Evolutionary conservation across 441 rosid species (phyloP), one percentile per base, ranked within the genome.

Genomic region (Biscutella auriculata): DNA sequence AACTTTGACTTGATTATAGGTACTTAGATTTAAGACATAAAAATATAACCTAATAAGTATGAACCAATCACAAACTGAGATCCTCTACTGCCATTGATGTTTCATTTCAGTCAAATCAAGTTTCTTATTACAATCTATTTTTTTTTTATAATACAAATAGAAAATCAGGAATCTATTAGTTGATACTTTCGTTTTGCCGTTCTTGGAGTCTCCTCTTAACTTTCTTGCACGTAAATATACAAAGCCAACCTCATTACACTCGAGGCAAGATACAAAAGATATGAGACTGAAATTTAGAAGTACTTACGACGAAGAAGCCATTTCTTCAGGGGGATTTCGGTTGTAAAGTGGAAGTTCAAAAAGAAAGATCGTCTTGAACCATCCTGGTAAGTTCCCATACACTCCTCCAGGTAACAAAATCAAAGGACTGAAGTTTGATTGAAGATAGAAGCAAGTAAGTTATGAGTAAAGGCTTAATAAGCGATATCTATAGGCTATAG

Each of bases 321-420:
- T 80, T 56, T 80, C 93, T 8, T 58, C 80, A 44, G 94, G 87
- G 68, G 86, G 78, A 67, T 66, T 79, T 3, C 79, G 81, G 62
- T 79, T 82, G 79, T 88, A 92, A 32, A 84, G 30, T 42, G 96
- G 96, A 65, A 86, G 70, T 63, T 88, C 96, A 26, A 86, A 84
- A 68, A 86, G 77, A 61, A 82, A 76, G 12, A 58, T 59, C 11
- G 77, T 27, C 53, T 81, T 88, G 67, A 83, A 77, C 96, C 98
- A 92, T 9, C 65, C 62, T 5, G 98, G 92, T 56, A 92, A 72
- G 70, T 63, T 79, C 45, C 86, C 82, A 29, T 84, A 92, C 12
- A 78, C 78, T 17, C 45, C 64, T 23, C 73, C 69, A 1, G 95
- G 95, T 51, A 92, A 79, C 4, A 73, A 84, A 76, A 92, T 68